These are phyloP conservation scores for Hydnomerulius pinastri DNA, from an alignment of 768 basidiomycete genomes.

Conservation along the genomic window DNA sequence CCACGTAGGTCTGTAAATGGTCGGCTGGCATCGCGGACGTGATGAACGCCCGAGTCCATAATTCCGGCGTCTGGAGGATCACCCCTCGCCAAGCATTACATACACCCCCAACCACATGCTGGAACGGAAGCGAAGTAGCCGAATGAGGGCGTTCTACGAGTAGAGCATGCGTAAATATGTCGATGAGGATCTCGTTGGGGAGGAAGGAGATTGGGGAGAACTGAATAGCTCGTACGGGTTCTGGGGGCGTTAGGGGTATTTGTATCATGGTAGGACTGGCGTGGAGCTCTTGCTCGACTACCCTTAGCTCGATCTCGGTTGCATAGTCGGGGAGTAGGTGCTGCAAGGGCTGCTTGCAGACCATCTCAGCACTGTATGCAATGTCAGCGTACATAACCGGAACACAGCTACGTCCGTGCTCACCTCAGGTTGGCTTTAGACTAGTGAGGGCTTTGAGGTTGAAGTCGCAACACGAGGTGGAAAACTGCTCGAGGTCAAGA, in stretches of 20 bases:
- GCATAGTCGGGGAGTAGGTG: too few relatives aligned
- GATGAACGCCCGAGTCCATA: constrained; percentile 16
- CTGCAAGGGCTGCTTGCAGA: too few relatives aligned
- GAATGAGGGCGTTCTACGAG: neutral
- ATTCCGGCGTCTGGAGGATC: constrained; percentile 2
- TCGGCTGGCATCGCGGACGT: constrained; percentile 12
- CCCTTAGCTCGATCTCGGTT: too few relatives aligned
- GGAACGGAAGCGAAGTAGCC: constrained; percentile 1
- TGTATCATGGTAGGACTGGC: neutral
- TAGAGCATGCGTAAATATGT: constrained; percentile 11
- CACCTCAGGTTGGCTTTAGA: too few relatives aligned
- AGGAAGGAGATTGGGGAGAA: constrained; percentile 18
- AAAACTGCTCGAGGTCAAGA: too few relatives aligned
- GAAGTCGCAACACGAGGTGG: too few relatives aligned
- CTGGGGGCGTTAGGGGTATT: neutral
- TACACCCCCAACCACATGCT: constrained; percentile 8
- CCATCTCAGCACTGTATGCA: too few relatives aligned
- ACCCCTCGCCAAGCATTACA: constrained; percentile 14
- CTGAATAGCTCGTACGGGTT: neutral
- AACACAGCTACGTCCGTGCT: too few relatives aligned
- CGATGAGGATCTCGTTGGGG: constrained; percentile 20
- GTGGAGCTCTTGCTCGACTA: neutral
- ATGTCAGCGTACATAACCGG: too few relatives aligned
- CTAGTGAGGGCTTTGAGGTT: too few relatives aligned
- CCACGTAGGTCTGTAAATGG: constrained; percentile 2